Evolutionary conservation across 441 rosid genomes (phyloP), one percentile per base, ranked within the genome.

Genomic region (Sinapis alba): DNA sequence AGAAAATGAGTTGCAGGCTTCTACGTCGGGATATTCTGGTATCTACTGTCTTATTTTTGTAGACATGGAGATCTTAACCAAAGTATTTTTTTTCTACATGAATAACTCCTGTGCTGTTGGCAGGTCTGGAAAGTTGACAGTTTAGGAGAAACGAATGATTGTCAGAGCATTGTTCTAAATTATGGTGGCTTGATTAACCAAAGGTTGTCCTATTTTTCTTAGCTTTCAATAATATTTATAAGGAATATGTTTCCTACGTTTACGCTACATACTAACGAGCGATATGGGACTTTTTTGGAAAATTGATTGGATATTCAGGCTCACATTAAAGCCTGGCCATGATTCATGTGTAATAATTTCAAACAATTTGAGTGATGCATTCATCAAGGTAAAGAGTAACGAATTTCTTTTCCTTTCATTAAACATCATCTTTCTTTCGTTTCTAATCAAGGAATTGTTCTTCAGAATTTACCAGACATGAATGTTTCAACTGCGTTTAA

Each of bases 91-190:
- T 30, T 26, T 56, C 12, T 61, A 71, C 69, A 66, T 77, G 71
- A 84, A 58, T 72, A 3, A 69, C 51, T 26, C 47, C 19, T 82
- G 61, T 83, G 74, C 66, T 84, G 68, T 81, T 43, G 32, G 80
- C 87, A 96, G 99, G 60, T 75, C 38, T 93, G 96, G 97, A 80
- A 84, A 82, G 78, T 90, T 84, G 88, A 79, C 68, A 82, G 81
- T 81, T 74, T 89, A 61, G 84, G 78, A 69, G 83, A 79, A 67
- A 69, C 51, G 70, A 83, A 75, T 74, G 81, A 81, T 62, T 82
- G 79, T 75, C 85, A 76, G 73, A 79, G 69, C 75, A 72, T 96
- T 75, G 80, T 84, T 69, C 89, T 96, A 36, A 83, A 88, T 72
- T 91, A 93, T 82, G 82, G 56, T 62, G 93, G 89, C 56, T 80